Base-by-base conservation (phyloP, 176 grass and related monocot species). In the Bonia amplexicaulis region DNA sequence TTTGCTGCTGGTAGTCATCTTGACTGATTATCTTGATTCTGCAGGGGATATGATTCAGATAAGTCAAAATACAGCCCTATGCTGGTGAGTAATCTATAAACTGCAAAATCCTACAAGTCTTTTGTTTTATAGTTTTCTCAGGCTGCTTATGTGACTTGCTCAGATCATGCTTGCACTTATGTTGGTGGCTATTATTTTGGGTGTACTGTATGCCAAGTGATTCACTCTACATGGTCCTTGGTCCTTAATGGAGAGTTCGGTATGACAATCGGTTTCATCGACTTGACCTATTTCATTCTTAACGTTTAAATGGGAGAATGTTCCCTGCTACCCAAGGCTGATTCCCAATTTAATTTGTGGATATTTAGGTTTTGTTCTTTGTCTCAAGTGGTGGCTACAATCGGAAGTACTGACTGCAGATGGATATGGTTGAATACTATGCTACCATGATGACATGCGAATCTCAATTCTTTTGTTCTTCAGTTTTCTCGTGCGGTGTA, bases 121-220 rank as follows among this genome's bases (percentile, higher is more conserved):
- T 60, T 41, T 69, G 9, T 40, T 33, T 12, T 74, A 27, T 29
- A 66, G 77, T 60, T 64, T 74, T 80, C 76, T 83, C 48, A 91
- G 35, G 40, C 69, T 64, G 27, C 33, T 77, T 78, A 33, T 51
- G 16, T 87, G 64, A 27, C 48, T 67, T 90, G 23, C 20, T 65
- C 81, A 93, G 93, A 71, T 93, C 59, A 91, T 93, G 81, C 39
- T 89, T 55, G 27, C 73, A 40, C 90, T 96, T 13, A 71, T 92
- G 39, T 35, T 96, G 80, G 71, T 96, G 71, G 85, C 93, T 82
- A 63, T 96, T 78, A 67, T 96, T 78, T 54, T 93, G 39, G 89
- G 91, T 64, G n/a, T 83, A 20, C 61, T 96, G 42, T 82, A 83
- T 66, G 63, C 73, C 58, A 87, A 90, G 59, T 90, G 79, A 90